A percentile compares a stretch with the other conserved stretches of the same genome.
Evolutionary conservation across 73 alveolate species (phyloP).

Genomic region (Paramecium biaurelia): DNA sequence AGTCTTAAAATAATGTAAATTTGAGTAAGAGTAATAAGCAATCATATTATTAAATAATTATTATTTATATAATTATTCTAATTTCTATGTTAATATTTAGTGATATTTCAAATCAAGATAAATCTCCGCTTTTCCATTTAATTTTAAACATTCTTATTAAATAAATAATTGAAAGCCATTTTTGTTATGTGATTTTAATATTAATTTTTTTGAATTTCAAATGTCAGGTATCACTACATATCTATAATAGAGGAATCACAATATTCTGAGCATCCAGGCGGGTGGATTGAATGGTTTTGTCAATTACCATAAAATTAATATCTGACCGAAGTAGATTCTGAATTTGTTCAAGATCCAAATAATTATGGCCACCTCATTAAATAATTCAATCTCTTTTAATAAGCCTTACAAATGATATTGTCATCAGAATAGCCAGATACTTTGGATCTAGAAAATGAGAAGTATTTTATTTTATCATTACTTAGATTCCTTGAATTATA

Average conservation of each 20-base stretch:
- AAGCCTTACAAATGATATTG: conserved; percentile 45
- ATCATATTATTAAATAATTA: background rate
- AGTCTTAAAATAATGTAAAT: no score
- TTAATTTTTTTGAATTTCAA: background rate
- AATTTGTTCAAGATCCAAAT: background rate
- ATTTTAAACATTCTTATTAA: background rate
- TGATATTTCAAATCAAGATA: no score
- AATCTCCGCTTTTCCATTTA: background rate
- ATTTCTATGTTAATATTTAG: background rate
- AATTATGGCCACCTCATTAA: background rate
- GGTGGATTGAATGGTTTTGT: conserved; percentile 54
- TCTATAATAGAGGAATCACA: conserved; percentile 38
- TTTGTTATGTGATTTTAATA: background rate
- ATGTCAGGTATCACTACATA: conserved; percentile 26
- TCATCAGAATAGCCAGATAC: conserved; percentile 59
- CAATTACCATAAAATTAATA: conserved; percentile 1
- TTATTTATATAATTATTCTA: background rate
- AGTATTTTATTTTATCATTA: conserved; percentile 44
- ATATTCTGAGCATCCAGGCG: conserved; percentile 49
- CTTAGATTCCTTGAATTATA: conserved; percentile 81
- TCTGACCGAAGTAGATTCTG: conserved; percentile 22
- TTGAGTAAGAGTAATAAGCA: background rate
- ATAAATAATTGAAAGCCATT: background rate
- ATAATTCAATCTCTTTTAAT: background rate
- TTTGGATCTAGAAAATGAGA: conserved; percentile 59